Percentiles rank a stretch among this genome's conserved stretches.
Conservation (phyloP, 2,329 filamentous ascomycete species). For the Pseudogymnoascus sp. region DNA sequence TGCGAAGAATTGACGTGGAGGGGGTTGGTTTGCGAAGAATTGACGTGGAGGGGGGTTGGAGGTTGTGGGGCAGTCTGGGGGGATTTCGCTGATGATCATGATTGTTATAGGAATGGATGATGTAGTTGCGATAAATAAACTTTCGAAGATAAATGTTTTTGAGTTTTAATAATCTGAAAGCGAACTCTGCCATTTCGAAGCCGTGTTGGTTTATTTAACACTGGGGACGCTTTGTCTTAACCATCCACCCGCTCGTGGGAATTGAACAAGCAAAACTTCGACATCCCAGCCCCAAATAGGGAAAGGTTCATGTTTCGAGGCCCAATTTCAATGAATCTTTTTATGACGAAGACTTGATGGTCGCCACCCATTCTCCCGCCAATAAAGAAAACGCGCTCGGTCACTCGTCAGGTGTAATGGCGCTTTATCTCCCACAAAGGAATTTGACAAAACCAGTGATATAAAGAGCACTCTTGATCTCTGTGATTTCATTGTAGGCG, state of each 20-base stretch:
- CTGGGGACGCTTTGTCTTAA: background rate
- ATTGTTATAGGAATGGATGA: background rate
- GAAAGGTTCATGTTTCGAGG: background rate
- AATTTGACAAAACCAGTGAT: background rate
- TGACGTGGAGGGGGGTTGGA: background rate
- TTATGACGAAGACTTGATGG: background rate
- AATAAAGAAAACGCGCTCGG: background rate
- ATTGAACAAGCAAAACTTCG: background rate
- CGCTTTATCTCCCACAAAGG: background rate
- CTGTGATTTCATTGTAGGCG: background rate
- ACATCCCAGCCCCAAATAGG: background rate
- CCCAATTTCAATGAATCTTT: background rate
- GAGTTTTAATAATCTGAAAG: background rate
- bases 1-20: background rate
- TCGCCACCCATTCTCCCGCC: background rate
- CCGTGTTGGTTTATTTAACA: background rate
- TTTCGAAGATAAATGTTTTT: background rate
- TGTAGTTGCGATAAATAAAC: background rate
- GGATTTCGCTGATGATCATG: background rate
- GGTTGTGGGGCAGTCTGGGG: background rate
- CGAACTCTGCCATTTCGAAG: background rate
- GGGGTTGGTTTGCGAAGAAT: background rate
- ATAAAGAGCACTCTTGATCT: background rate
- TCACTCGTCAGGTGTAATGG: background rate
- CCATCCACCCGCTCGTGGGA: background rate